Conservation (phyloP, 2,329 filamentous ascomycete genomes). For the Colletotrichum horii region DNA sequence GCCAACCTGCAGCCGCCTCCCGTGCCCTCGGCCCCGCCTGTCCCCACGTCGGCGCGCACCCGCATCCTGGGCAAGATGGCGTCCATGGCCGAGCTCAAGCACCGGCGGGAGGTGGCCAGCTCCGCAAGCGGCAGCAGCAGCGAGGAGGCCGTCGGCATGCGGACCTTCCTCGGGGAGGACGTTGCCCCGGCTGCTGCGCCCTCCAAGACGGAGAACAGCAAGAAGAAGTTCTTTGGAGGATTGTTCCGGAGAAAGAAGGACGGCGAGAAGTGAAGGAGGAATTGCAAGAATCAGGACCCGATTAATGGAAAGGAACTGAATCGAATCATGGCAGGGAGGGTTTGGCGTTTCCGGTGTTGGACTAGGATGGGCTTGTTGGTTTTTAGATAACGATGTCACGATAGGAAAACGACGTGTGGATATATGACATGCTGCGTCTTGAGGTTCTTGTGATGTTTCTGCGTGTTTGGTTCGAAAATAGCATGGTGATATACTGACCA, state of each 20-base stretch:
- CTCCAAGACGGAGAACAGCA: neutral
- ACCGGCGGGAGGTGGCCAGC: neutral
- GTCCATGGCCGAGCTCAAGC: slow-evolving; percentile 15
- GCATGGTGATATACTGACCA: neutral
- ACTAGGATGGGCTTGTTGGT: neutral
- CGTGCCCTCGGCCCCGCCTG: neutral
- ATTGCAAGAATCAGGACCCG: neutral
- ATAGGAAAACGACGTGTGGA: neutral
- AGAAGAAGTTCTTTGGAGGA: slow-evolving; percentile 8
- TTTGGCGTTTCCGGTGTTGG: neutral
- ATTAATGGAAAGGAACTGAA: neutral
- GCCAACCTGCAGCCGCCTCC: neutral
- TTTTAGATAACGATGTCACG: neutral
- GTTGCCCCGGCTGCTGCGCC: neutral
- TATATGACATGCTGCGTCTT: neutral
- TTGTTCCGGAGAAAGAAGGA: slow-evolving; percentile 10
- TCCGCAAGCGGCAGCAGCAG: neutral
- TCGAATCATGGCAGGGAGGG: neutral
- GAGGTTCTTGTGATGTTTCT: neutral
- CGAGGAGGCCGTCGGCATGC: slow-evolving; percentile 3
- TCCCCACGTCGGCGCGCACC: neutral
- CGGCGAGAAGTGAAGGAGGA: neutral
- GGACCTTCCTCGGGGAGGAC: slow-evolving; percentile 9
- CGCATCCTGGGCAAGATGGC: slow-evolving; percentile 1
- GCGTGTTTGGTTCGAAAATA: neutral